Evolutionary conservation across 2,329 filamentous ascomycete genomes (phyloP).

Genomic region (Diaporthe citri): DNA sequence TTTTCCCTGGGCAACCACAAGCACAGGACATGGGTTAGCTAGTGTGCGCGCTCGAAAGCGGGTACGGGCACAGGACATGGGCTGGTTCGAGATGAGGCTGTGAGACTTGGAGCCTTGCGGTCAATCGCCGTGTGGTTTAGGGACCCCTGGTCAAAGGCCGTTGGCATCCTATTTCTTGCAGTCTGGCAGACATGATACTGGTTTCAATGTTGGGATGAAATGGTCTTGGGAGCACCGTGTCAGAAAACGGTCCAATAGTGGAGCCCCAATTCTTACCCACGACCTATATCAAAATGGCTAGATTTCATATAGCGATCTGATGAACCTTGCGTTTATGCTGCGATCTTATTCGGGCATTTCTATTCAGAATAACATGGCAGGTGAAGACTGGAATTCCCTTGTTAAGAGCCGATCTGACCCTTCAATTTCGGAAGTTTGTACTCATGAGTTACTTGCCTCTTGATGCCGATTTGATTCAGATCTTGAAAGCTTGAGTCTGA

Average conservation of each 20-base stretch:
- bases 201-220: slow-evolving; percentile 20
- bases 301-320: slow-evolving; percentile 1
- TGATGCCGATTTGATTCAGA: not conserved
- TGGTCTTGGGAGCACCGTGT: not conserved
- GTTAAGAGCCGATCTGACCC: rapidly evolving
- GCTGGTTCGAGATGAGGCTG: slow-evolving; percentile 3
- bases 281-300: not conserved
- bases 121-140: not conserved
- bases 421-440: not conserved
- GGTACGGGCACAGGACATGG: not conserved
- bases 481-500: not conserved
- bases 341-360: not conserved
- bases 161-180: not conserved
- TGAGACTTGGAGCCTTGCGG: slow-evolving; percentile 11
- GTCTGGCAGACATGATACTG: slow-evolving; percentile 11
- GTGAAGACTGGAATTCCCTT: not conserved
- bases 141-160: not conserved
- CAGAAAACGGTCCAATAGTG: slow-evolving; percentile 9
- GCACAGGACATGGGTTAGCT: not conserved
- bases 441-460: not conserved
- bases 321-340: not conserved
- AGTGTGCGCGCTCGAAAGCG: not conserved
- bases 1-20: not conserved
- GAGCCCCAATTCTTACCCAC: not conserved
- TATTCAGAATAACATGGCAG: not conserved